phyloP scores from a whole-genome alignment of 805 yeast genomes.

The Candida sonorensis region DNA sequence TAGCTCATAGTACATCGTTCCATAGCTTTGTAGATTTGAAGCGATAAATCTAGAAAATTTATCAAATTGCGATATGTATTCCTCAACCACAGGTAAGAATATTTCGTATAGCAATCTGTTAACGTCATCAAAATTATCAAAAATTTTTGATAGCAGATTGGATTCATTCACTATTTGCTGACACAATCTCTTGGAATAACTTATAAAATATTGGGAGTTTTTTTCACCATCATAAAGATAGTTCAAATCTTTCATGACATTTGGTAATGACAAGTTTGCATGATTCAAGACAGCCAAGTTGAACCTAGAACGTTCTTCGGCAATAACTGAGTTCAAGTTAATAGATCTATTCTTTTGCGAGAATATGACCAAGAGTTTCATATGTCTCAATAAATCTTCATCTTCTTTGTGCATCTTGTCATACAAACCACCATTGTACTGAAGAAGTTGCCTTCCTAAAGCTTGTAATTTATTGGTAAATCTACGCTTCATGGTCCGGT shows the following conservation, averaged over 20 bases:
- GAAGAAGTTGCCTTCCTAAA: slow-evolving; percentile 28
- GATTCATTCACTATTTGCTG: slow-evolving; percentile 14
- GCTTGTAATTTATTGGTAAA: slow-evolving; percentile 37
- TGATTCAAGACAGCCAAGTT: slow-evolving; percentile 38
- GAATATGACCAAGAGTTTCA: slow-evolving; percentile 38
- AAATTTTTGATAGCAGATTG: slow-evolving; percentile 10
- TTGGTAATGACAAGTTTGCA: slow-evolving; percentile 33
- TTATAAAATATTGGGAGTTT: slow-evolving; percentile 9
- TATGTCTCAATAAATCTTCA: slow-evolving; percentile 27
- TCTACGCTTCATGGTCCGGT: slow-evolving; percentile 42
- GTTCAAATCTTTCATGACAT: slow-evolving; percentile 22
- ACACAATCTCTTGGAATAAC: slow-evolving; percentile 11
- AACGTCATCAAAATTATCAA: slow-evolving; percentile 32
- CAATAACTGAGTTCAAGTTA: slow-evolving; percentile 28
- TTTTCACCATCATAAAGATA: slow-evolving; percentile 24
- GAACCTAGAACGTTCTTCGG: slow-evolving; percentile 35
- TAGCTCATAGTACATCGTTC: slow-evolving; percentile 51
- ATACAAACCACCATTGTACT: slow-evolving; percentile 31
- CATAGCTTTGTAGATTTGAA: slow-evolving; percentile 37
- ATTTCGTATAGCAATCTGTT: slow-evolving; percentile 52
- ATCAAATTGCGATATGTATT: slow-evolving; percentile 32
- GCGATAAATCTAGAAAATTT: slow-evolving; percentile 34
- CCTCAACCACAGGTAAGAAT: slow-evolving; percentile 39
- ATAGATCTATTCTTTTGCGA: slow-evolving; percentile 29
- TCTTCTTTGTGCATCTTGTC: slow-evolving; percentile 30